Percentiles rank a stretch among this genome's conserved stretches.
phyloP scores from a whole-genome alignment of 208 protist species.

The Crithidia acanthocephali region DNA sequence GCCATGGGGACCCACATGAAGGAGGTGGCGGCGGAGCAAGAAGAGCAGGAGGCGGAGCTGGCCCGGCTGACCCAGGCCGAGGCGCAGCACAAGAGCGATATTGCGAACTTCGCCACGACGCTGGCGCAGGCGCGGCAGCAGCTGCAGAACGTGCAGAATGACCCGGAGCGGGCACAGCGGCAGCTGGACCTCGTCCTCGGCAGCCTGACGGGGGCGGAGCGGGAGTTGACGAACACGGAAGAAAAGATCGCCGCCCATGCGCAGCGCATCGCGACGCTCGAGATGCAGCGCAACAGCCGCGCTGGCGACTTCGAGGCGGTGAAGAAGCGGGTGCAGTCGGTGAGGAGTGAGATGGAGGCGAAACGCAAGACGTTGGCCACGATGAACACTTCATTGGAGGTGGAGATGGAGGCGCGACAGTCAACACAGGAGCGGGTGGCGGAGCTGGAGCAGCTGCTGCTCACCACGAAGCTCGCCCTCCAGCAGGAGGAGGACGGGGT shows the following conservation, averaged over 20 bases:
- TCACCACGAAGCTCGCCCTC: constrained; percentile 56
- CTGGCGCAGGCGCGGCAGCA: constrained; percentile 75
- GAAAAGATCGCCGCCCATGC: constrained; percentile 73
- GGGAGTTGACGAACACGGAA: constrained; percentile 66
- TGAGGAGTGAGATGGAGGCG: constrained; percentile 69
- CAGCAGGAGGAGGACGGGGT: constrained; percentile 68
- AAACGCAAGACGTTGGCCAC: constrained; percentile 90
- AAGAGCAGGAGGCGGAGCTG: constrained; percentile 45
- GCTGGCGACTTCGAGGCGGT: constrained; percentile 68
- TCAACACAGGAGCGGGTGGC: constrained; percentile 68
- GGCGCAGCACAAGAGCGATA: constrained; percentile 54
- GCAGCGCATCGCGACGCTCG: constrained; percentile 71
- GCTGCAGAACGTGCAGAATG: constrained; percentile 76
- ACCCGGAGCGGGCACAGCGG: constrained; percentile 80
- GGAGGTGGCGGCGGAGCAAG: constrained; percentile 48
- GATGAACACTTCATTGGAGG: constrained; percentile 81
- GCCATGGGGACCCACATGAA: constrained; percentile 84
- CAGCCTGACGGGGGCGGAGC: constrained; percentile 59
- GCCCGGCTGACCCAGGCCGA: constrained; percentile 62
- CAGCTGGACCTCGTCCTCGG: constrained; percentile 80
- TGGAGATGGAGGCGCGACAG: constrained; percentile 77
- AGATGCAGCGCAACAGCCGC: constrained; percentile 80
- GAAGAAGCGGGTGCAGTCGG: constrained; percentile 62
- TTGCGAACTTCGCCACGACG: constrained; percentile 51
- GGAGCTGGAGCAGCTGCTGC: constrained; percentile 80